Percentiles rank a stretch among this genome's conserved stretches.
Evolutionary conservation across 345 rosid species (phyloP).

Genomic region (Turnera subulata): DNA sequence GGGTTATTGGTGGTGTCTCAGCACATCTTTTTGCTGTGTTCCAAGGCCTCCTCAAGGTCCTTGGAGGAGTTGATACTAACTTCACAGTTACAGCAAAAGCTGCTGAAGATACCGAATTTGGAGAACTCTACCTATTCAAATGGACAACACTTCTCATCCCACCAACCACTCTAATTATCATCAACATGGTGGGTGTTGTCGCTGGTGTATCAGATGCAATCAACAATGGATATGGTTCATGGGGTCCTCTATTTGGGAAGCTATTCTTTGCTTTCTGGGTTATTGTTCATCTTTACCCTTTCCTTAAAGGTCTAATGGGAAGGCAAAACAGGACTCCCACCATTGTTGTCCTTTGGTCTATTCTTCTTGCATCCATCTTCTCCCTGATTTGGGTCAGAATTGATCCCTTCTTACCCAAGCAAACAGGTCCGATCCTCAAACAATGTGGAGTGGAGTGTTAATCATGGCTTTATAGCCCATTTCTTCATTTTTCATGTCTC

Average conservation of each 20-base stretch:
- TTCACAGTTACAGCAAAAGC: slow-evolving; percentile 92
- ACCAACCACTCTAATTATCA: slow-evolving; percentile 84
- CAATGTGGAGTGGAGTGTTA: slow-evolving; percentile 95
- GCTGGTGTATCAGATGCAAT: slow-evolving; percentile 90
- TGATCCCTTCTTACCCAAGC: slow-evolving; percentile 92
- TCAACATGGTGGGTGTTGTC: slow-evolving; percentile 89
- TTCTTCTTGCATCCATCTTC: slow-evolving; percentile 88
- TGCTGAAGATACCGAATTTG: slow-evolving; percentile 70
- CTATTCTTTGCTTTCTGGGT: slow-evolving; percentile 92
- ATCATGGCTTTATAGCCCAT: neutral
- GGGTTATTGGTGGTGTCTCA: slow-evolving; percentile 96
- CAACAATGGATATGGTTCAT: slow-evolving; percentile 78
- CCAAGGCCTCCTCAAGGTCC: slow-evolving; percentile 97
- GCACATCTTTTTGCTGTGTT: slow-evolving; percentile 95
- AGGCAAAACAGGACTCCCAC: slow-evolving; percentile 89
- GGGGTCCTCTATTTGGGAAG: slow-evolving; percentile 96
- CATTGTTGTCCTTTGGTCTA: slow-evolving; percentile 85
- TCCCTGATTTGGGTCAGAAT: slow-evolving; percentile 92
- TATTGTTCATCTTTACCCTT: slow-evolving; percentile 91
- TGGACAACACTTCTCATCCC: slow-evolving; percentile 98
- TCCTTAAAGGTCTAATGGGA: slow-evolving; percentile 96
- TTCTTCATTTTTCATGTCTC: neutral
- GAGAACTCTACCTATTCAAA: slow-evolving; percentile 92
- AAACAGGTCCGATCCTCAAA: slow-evolving; percentile 77
- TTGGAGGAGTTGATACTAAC: slow-evolving; percentile 88